phyloP scores from a whole-genome alignment of 129 eudicot species.

The Ambrosia trifida region DNA sequence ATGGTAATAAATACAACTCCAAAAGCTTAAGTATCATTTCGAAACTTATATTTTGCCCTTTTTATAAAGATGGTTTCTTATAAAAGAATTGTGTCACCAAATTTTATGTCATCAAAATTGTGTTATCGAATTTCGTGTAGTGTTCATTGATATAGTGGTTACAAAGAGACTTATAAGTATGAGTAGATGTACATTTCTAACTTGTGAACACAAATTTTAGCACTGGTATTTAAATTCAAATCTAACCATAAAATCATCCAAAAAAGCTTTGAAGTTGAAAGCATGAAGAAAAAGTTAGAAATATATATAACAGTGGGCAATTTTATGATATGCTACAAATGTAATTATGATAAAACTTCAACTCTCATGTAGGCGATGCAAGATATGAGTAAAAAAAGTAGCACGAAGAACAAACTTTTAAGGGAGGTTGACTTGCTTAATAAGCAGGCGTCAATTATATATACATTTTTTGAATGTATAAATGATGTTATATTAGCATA shows the following conservation, averaged over 20 bases:
- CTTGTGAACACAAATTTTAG: too few species aligned
- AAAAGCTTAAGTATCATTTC: not conserved
- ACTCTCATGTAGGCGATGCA: not conserved
- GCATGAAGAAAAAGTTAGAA: too few species aligned
- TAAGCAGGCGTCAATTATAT: not conserved
- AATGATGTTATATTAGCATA: not conserved
- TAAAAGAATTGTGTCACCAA: not conserved
- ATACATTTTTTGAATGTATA: not conserved
- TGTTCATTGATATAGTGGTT: not conserved
- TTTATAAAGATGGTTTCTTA: not conserved
- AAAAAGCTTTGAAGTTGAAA: too few species aligned
- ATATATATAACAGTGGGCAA: too few species aligned
- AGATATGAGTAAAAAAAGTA: not conserved
- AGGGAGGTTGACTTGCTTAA: conserved; percentile 15
- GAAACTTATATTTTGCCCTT: not conserved
- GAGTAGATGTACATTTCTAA: too few species aligned
- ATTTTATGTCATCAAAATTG: too few species aligned
- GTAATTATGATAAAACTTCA: too few species aligned
- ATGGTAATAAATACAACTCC: not conserved
- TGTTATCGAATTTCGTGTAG: too few species aligned
- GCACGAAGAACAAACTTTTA: too few species aligned
- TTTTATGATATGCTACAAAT: too few species aligned
- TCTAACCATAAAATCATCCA: too few species aligned
- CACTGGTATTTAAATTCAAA: too few species aligned
- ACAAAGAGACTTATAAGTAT: not conserved